A percentile compares a stretch with the other conserved stretches of the same genome.
Conservation (phyloP, 75 land plant species). For the Ceratopteris richardii region DNA sequence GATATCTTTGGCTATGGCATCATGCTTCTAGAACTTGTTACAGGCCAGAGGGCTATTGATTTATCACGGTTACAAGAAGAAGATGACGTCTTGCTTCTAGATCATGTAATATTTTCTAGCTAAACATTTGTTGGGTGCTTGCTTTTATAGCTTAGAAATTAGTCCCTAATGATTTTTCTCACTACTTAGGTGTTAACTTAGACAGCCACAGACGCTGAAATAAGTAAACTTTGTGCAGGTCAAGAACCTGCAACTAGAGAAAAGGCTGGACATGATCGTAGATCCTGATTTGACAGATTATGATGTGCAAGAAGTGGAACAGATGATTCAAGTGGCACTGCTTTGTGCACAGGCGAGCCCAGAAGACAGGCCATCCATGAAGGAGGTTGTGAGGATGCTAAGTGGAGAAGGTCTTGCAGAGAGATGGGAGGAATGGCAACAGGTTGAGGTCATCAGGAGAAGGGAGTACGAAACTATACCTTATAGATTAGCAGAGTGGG, state of each 20-base stretch:
- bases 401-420: constrained; percentile 91
- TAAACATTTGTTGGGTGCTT: no score
- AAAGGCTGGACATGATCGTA: constrained; percentile 58
- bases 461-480: constrained; percentile 63
- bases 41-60: constrained; percentile 72
- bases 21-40: constrained; percentile 68
- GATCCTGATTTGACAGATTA: constrained; percentile 62
- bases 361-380: constrained; percentile 83
- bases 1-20: constrained; percentile 87
- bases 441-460: constrained; percentile 56
- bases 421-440: constrained; percentile 90
- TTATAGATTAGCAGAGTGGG: constrained; percentile 56
- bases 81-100: constrained; percentile 74
- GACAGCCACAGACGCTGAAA: no score
- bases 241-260: constrained; percentile 71
- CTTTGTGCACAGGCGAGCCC: constrained; percentile 79
- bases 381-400: constrained; percentile 82
- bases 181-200: no score
- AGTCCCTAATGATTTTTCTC: no score
- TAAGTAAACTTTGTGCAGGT: no score
- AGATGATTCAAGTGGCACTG: constrained; percentile 77
- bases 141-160: no score
- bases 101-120: constrained; percentile 57
- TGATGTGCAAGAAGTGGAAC: constrained; percentile 63
- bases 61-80: constrained; percentile 67